phyloP scores from a whole-genome alignment of 164 flowering plant genomes.

The Echeveria elegans region DNA sequence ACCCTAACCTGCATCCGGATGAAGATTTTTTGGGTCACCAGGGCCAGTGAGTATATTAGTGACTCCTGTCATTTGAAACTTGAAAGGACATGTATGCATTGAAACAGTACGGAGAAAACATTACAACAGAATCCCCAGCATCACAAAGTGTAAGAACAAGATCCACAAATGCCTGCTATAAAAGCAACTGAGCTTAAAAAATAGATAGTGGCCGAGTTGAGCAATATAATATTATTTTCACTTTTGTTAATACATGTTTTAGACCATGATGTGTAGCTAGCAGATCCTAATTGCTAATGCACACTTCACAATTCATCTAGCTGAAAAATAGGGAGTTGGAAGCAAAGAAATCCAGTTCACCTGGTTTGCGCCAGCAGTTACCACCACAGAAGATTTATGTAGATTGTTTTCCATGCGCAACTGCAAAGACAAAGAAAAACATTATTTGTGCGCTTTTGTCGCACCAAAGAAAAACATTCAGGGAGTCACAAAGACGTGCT shows the following conservation, averaged over 20 bases:
- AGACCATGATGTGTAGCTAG: background rate
- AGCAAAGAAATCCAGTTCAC: slow-evolving; percentile 23
- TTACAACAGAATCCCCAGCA: slow-evolving; percentile 59
- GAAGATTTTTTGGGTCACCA: slow-evolving; percentile 46
- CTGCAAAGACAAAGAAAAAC: slow-evolving; percentile 24
- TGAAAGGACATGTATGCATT: slow-evolving; percentile 80
- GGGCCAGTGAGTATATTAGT: slow-evolving; percentile 63
- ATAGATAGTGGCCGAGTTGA: background rate
- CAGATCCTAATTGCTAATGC: background rate
- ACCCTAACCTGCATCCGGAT: slow-evolving; percentile 62
- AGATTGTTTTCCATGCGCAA: slow-evolving; percentile 45
- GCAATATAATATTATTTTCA: background rate
- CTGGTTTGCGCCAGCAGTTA: slow-evolving; percentile 81
- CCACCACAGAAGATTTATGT: slow-evolving; percentile 59
- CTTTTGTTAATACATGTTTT: background rate
- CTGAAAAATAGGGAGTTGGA: too few relatives aligned
- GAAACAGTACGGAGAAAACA: slow-evolving; percentile 80
- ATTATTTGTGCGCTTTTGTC: background rate
- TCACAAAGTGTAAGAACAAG: slow-evolving; percentile 66
- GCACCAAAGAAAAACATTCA: too few relatives aligned
- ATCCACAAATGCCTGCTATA: slow-evolving; percentile 66
- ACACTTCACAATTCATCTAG: background rate
- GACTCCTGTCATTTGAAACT: slow-evolving; percentile 76
- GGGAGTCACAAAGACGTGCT: too few relatives aligned
- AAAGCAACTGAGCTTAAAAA: background rate